phyloP scores from a whole-genome alignment of 352 stramenopile species.

The Pythium volutum region DNA sequence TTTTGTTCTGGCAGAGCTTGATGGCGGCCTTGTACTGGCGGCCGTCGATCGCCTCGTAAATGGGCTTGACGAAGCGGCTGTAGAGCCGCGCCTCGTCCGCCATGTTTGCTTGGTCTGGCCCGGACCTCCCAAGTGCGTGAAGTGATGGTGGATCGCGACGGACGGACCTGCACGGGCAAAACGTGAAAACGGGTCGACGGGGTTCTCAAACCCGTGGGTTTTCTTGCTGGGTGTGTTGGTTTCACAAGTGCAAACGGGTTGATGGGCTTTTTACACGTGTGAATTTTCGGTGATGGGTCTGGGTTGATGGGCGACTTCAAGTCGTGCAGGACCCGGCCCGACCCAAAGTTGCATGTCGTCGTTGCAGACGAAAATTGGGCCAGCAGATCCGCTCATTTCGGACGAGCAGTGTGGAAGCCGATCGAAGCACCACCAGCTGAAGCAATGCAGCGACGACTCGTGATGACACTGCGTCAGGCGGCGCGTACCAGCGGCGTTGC shows the following conservation, averaged over 20 bases:
- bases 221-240: too few species aligned
- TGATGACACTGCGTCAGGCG: conserved; percentile 21
- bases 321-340: not conserved
- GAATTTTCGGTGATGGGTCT: too few species aligned
- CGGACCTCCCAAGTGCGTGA: not conserved
- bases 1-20: conserved; percentile 81
- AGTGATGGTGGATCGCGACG: conserved; percentile 16
- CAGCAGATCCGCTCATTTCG: not conserved
- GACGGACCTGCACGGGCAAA: not conserved
- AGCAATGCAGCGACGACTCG: conserved; percentile 19
- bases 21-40: conserved; percentile 81
- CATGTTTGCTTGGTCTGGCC: conserved; percentile 28
- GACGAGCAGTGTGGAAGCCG: not conserved
- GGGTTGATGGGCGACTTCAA: not conserved
- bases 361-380: conserved; percentile 6
- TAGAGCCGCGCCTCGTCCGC: conserved; percentile 58
- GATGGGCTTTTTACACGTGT: not conserved
- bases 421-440: not conserved
- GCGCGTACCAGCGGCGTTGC: not conserved
- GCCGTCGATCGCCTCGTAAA: conserved; percentile 83
- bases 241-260: not conserved
- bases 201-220: not conserved
- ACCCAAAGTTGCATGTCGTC: conserved; percentile 11
- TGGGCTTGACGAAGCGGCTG: conserved; percentile 74
- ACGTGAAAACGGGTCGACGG: not conserved